These are phyloP conservation scores for Boletus reticulatus DNA, from an alignment of 768 basidiomycete species.

Conservation along the genomic window DNA sequence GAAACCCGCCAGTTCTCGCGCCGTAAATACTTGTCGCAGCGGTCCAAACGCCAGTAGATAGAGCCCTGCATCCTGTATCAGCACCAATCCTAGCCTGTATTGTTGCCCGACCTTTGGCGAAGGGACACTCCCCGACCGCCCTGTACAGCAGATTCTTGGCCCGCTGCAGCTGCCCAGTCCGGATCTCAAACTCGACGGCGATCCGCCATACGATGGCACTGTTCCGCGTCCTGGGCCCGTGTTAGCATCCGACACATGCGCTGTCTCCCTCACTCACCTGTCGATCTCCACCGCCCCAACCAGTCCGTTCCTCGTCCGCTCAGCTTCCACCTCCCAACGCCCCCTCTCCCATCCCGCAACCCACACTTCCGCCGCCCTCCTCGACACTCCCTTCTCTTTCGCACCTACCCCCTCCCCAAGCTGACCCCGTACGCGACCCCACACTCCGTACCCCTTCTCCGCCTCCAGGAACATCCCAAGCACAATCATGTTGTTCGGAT, in stretches of 20 bases:
- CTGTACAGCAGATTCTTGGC: constrained; percentile 76
- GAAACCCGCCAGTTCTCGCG: constrained; percentile 56
- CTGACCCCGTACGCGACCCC: constrained; percentile 65
- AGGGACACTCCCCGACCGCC: constrained; percentile 71
- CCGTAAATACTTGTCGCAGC: constrained; percentile 59
- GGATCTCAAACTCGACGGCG: constrained; percentile 77
- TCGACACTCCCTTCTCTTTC: constrained; percentile 52
- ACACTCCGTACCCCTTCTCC: constrained; percentile 74
- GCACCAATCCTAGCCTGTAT: constrained; percentile 1
- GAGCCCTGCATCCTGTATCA: constrained; percentile 46
- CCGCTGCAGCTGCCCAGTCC: constrained; percentile 49
- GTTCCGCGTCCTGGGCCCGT: constrained; percentile 51
- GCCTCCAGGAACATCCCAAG: constrained; percentile 74
- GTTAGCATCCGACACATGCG: constrained; percentile 2
- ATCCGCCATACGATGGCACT: constrained; percentile 72
- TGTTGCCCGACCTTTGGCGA: constrained; percentile 57
- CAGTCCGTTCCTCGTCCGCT: constrained; percentile 66
- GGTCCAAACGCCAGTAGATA: constrained; percentile 78
- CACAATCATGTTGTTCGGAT: constrained; percentile 69
- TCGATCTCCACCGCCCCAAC: constrained; percentile 61
- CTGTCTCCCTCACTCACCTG: constrained; percentile 44
- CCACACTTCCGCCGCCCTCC: constrained; percentile 73
- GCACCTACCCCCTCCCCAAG: constrained; percentile 44
- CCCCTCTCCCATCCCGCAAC: constrained; percentile 75
- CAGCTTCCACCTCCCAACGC: constrained; percentile 66